Conservation (phyloP, 768 basidiomycete species). For the Podaxis sp. region DNA sequence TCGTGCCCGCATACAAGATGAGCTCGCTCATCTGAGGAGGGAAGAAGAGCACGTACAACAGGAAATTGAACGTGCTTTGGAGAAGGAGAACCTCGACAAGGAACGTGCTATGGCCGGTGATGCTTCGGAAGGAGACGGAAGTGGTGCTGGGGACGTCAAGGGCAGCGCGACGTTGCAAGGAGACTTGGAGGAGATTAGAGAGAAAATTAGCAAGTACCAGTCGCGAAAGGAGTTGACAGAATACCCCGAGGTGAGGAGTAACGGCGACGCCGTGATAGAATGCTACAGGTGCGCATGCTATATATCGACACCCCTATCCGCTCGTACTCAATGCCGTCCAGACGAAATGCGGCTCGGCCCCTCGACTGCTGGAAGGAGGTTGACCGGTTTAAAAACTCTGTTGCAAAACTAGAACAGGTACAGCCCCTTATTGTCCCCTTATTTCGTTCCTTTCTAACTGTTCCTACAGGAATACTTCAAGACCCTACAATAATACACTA, state of each 20-base stretch:
- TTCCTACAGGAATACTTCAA: constrained; percentile 57
- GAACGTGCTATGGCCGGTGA: constrained; percentile 57
- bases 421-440: constrained; percentile 15
- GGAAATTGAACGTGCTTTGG: constrained; percentile 76
- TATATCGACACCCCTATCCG: constrained; percentile 4
- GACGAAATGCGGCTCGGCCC: constrained; percentile 45
- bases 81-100: constrained; percentile 85
- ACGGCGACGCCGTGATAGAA: constrained; percentile 57
- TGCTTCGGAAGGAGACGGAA: constrained; percentile 33
- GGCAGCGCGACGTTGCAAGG: constrained; percentile 64
- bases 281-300: constrained; percentile 65
- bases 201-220: constrained; percentile 72
- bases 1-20: constrained; percentile 66
- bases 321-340: constrained; percentile 31
- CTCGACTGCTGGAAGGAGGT: constrained; percentile 80
- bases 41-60: constrained; percentile 69
- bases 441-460: constrained; percentile 9
- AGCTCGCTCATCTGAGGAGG: constrained; percentile 60
- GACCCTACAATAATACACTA: constrained; percentile 42
- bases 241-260: constrained; percentile 54
- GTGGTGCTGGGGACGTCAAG: constrained; percentile 41
- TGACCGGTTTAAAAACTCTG: constrained; percentile 63
- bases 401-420: constrained; percentile 69
- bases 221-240: constrained; percentile 50
- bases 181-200: constrained; percentile 73